These are phyloP conservation scores for Scleromitrula shiraiana DNA, from an alignment of 2,329 filamentous ascomycete genomes.

Conservation along the genomic window DNA sequence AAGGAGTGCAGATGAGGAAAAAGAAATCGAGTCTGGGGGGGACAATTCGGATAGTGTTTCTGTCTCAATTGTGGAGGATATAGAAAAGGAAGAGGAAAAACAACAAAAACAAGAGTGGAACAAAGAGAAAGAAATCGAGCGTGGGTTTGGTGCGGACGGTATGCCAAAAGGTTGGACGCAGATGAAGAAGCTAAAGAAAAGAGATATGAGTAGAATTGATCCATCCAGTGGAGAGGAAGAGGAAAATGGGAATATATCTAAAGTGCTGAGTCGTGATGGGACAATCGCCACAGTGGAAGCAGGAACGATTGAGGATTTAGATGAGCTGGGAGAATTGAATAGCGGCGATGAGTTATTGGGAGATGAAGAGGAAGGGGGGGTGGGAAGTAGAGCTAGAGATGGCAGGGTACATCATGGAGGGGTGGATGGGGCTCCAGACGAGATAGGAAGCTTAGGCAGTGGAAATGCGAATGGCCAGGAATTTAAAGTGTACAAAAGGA, in stretches of 20 bases:
- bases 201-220: no score
- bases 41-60: background rate
- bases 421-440: background rate
- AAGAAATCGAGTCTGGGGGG: background rate
- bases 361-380: slow-evolving; percentile 14
- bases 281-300: no score
- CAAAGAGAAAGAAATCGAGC: background rate
- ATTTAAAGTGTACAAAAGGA: slow-evolving; percentile 66
- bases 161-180: slow-evolving; percentile 5
- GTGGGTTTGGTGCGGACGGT: background rate
- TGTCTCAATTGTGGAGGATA: background rate
- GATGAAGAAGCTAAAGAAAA: background rate
- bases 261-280: background rate
- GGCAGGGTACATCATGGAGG: background rate
- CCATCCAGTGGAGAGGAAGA: background rate
- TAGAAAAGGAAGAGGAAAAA: background rate
- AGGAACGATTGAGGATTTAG: slow-evolving; percentile 16
- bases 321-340: slow-evolving; percentile 18
- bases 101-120: background rate
- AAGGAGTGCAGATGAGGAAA: background rate
- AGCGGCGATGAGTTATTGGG: slow-evolving; percentile 27
- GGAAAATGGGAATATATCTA: background rate
- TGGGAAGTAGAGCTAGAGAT: background rate
- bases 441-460: background rate
- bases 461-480: background rate